Percentiles rank a stretch among this genome's conserved stretches.
These are phyloP conservation scores for Sideroxylon spinosum DNA, from an alignment of 179 eudicot species.

Conservation along the genomic window DNA sequence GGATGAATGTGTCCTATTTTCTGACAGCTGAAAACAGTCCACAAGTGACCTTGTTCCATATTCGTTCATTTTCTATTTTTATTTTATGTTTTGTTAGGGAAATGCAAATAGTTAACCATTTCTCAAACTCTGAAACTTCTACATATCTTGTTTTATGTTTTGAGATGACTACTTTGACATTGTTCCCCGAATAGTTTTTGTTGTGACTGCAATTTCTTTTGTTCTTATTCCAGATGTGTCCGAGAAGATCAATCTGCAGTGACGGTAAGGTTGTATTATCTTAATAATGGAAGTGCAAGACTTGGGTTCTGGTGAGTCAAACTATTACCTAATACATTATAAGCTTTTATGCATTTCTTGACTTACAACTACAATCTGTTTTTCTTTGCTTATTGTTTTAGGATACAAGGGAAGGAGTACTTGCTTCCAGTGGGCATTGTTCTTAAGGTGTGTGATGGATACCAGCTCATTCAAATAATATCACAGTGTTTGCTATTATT, in stretches of 20 bases:
- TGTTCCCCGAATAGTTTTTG: neutral
- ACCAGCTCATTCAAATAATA: conserved; percentile 9
- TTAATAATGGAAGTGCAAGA: conserved; percentile 93
- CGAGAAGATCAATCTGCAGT: conserved; percentile 88
- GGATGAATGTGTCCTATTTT: neutral
- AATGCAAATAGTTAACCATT: neutral
- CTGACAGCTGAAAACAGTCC: neutral
- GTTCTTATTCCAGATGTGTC: conserved; percentile 62
- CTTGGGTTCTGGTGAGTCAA: conserved; percentile 87
- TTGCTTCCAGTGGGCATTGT: conserved; percentile 90
- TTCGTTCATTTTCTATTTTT: neutral
- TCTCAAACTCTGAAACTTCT: neutral
- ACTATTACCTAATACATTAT: neutral
- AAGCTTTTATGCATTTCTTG: neutral
- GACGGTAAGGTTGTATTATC: conserved; percentile 71
- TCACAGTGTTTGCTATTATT: conserved; percentile 8
- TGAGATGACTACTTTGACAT: neutral
- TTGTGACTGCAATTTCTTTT: conserved; percentile 13
- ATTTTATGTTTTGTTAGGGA: neutral
- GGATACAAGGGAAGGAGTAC: conserved; percentile 82
- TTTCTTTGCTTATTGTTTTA: conserved; percentile 28
- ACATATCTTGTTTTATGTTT: neutral
- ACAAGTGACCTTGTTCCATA: neutral
- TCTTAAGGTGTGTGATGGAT: conserved; percentile 52
- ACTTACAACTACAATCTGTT: neutral